Percentiles rank a stretch among this genome's conserved stretches.
Conservation (phyloP, 2,329 filamentous ascomycete genomes). For the Sodiomyces alkalinus region DNA sequence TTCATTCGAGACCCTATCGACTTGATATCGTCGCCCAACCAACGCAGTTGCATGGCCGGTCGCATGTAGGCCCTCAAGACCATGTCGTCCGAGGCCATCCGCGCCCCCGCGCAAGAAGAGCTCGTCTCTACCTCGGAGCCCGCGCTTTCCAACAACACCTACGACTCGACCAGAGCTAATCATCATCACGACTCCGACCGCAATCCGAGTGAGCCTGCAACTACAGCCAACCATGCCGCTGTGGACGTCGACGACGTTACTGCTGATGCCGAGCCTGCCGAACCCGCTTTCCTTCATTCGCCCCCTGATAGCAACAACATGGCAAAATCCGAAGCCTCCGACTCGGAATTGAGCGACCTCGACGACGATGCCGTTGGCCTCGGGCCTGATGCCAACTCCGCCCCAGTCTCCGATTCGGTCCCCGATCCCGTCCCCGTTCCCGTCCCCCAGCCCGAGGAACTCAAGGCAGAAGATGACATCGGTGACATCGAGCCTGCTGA, state of each 20-base stretch:
- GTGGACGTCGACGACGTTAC: slow-evolving; percentile 13
- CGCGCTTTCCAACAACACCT: slow-evolving; percentile 7
- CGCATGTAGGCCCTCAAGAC: slow-evolving; percentile 28
- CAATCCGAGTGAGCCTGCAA: too few relatives aligned
- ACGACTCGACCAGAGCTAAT: slow-evolving; percentile 10
- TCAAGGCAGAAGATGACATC: slow-evolving; percentile 39
- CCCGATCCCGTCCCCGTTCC: slow-evolving; percentile 1
- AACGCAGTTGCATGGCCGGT: slow-evolving; percentile 10
- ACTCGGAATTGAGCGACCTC: slow-evolving; percentile 52
- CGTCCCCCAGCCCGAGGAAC: slow-evolving; percentile 10
- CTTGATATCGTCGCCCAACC: too few relatives aligned
- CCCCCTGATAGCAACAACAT: slow-evolving; percentile 49
- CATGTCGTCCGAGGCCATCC: slow-evolving; percentile 42
- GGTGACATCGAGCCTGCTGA: slow-evolving; percentile 73
- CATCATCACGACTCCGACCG: slow-evolving; percentile 10
- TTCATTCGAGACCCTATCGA: not conserved
- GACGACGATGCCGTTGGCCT: slow-evolving; percentile 33
- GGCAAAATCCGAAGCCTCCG: slow-evolving; percentile 41
- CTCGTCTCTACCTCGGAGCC: slow-evolving; percentile 11
- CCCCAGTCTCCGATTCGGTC: slow-evolving; percentile 3
- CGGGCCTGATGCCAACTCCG: not conserved
- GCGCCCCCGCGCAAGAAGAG: slow-evolving; percentile 29
- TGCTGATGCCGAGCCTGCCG: slow-evolving; percentile 21
- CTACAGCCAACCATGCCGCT: too few relatives aligned
- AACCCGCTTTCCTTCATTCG: slow-evolving; percentile 39